These are phyloP conservation scores for Dictyophora rubrovolvata DNA, from an alignment of 768 basidiomycete genomes.

Conservation along the genomic window DNA sequence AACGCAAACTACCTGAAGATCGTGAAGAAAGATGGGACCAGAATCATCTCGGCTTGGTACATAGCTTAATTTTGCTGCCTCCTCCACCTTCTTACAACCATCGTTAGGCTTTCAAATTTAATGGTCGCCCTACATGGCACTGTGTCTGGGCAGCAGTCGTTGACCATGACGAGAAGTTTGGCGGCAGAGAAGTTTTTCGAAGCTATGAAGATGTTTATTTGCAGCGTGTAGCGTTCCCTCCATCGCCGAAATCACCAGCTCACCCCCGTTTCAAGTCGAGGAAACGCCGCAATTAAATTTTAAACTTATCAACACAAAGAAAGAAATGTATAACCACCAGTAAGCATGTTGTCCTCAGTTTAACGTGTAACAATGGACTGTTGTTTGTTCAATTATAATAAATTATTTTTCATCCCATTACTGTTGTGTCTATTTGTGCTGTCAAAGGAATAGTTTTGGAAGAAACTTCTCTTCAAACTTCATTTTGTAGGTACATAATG, in stretches of 20 bases:
- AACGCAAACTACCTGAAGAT: slow-evolving; percentile 23
- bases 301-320: background rate
- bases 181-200: slow-evolving; percentile 36
- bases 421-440: no score
- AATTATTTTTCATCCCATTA: background rate
- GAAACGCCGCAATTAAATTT: background rate
- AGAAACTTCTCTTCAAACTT: no score
- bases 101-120: slow-evolving; percentile 39
- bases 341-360: no score
- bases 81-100: background rate
- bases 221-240: background rate
- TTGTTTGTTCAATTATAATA: background rate
- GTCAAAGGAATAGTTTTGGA: no score
- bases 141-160: slow-evolving; percentile 56
- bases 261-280: background rate
- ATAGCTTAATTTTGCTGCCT: background rate
- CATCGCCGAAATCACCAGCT: slow-evolving; percentile 2
- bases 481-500: no score
- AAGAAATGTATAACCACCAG: no score
- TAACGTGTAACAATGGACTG: no score
- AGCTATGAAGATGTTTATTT: slow-evolving; percentile 55
- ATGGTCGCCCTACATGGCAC: slow-evolving; percentile 37
- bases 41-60: slow-evolving; percentile 21
- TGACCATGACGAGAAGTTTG: slow-evolving; percentile 34
- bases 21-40: slow-evolving; percentile 22